Conservation (phyloP, 192 early-diverging fungal genomes). For the Phycomyces blakesleeanus region DNA sequence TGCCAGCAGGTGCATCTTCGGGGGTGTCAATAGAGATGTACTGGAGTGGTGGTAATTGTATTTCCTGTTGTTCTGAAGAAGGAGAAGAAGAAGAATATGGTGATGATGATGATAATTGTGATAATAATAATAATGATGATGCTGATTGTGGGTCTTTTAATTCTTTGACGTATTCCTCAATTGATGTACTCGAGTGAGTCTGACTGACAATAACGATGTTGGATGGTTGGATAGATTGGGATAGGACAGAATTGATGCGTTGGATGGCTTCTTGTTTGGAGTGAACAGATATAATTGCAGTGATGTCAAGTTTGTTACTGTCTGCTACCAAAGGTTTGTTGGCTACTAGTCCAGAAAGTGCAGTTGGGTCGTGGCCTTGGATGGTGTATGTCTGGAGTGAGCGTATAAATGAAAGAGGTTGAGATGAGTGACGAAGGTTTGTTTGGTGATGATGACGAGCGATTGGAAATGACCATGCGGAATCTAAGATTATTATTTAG, state of each 20-base stretch:
- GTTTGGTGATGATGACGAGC: no score
- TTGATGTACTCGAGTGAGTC: background rate
- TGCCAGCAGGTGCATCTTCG: background rate
- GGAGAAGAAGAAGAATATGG: no score
- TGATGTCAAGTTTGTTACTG: background rate
- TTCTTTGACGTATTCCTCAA: background rate
- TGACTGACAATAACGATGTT: constrained; percentile 2
- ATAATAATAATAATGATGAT: no score
- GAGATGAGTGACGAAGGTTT: background rate
- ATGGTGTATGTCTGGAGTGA: background rate
- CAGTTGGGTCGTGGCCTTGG: background rate
- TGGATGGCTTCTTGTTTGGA: constrained; percentile 3
- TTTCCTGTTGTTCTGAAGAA: no score
- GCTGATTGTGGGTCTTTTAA: no score
- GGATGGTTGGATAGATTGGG: background rate
- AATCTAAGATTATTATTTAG: no score
- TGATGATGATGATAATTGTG: no score
- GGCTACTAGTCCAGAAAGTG: no score
- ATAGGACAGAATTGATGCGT: background rate
- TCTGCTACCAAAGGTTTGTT: background rate
- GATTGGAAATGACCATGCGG: no score
- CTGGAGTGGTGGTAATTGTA: background rate
- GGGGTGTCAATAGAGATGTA: background rate
- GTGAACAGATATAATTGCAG: constrained; percentile 1
- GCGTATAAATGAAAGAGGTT: background rate